Base-by-base conservation (phyloP, 306 rosid species). In the Sphenostylis stenocarpa region DNA sequence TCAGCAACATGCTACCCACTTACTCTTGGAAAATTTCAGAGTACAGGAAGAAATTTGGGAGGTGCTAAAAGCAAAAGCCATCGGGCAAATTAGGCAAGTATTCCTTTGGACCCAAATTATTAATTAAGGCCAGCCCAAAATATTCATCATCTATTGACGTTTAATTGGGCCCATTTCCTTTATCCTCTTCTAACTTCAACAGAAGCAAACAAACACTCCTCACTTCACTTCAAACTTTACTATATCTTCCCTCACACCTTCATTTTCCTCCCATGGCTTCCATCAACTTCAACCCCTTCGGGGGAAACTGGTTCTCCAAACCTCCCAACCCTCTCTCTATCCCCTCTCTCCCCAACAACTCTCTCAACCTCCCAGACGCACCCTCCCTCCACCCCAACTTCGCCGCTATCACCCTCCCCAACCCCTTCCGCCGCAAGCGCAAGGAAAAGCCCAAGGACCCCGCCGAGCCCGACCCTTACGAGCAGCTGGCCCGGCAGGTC, bases 251-350 rank as follows among this genome's bases (percentile, higher is more conserved):
- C 4, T 48, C 8, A 48, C 0, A 2, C 4, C 7, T 14, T 2
- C 53, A 2, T 6, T 3, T 17, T 6, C 11, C 8, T 49, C 11
- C 31, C 2, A 94, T 92, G 98, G 90, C 93, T 78, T 90, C 98
- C 49, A 88, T 95, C 39, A 92, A 90, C 74, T 89, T 95, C 87
- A 92, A 92, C 75, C 89, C 93, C 8, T 92, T 90, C 31, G 88
- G 82, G 6, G 97, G 83, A 16, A 85, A 83, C 79, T 95, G 98
- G 98, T 95, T 92, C 86, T 63, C 79, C 1, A 92, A 83, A 36
- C 97, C 90, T 21, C 91, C 81, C 24, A 92, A 76, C 43, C 97
- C 97, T 21, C 79, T 88, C 62, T 34, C 89, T 56, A 88, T 86
- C 16, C 34, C 90, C 16, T 90, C 90, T 10, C 21, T 88, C 65